These are phyloP conservation scores for Evansstolkia leycettana DNA, from an alignment of 495 filamentous ascomycete species.

Conservation along the genomic window DNA sequence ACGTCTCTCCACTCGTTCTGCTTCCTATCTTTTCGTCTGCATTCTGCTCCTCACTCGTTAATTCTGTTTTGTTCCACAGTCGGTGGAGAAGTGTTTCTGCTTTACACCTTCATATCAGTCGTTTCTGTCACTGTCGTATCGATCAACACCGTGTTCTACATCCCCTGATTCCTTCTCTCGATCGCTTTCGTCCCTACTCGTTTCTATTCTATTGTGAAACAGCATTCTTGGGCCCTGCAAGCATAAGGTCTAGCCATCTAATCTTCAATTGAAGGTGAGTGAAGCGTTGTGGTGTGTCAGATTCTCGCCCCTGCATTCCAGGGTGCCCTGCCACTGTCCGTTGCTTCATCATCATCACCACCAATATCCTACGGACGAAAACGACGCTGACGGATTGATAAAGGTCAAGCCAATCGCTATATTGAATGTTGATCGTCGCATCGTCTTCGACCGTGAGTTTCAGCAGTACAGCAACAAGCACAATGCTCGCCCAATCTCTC, in stretches of 20 bases:
- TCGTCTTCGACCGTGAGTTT: neutral
- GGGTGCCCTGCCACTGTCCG: too few species aligned
- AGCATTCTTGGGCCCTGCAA: too few species aligned
- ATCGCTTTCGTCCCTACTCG: neutral
- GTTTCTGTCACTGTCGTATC: neutral
- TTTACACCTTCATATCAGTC: slow-evolving; percentile 1
- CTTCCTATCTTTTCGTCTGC: slow-evolving; percentile 3
- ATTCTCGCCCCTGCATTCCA: too few species aligned
- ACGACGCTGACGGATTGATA: too few species aligned
- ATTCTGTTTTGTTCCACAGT: neutral
- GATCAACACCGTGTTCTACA: neutral
- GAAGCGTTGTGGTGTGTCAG: too few species aligned
- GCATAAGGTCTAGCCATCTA: too few species aligned
- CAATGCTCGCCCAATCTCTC: slow-evolving; percentile 17
- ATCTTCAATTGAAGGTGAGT: too few species aligned
- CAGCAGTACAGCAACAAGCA: slow-evolving; percentile 1
- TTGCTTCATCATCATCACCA: too few species aligned
- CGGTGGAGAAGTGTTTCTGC: too few species aligned
- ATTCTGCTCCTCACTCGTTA: neutral
- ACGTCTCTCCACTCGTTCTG: slow-evolving; percentile 4
- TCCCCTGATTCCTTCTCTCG: neutral
- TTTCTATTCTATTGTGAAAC: neutral
- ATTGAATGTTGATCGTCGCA: neutral
- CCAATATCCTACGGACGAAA: too few species aligned
- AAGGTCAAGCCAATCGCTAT: too few species aligned